Evolutionary conservation across 805 yeast species (phyloP).

Genomic region (Yamadazyma paraphyllophila): DNA sequence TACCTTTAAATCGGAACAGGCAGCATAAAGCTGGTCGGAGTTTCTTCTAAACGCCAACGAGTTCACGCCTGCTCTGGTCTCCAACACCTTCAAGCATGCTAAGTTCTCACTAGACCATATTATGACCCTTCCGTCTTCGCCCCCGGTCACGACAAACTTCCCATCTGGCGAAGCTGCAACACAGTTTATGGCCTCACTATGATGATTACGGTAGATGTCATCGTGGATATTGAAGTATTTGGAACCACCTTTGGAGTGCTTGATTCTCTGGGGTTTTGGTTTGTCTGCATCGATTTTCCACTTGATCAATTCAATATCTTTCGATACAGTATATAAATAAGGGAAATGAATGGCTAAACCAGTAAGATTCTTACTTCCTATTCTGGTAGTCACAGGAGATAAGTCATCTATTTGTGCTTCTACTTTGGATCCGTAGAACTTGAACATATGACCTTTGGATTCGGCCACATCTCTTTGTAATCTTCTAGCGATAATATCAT

Average conservation of each 20-base stretch:
- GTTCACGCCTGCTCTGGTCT: constrained; percentile 71
- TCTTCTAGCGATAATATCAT: constrained; percentile 78
- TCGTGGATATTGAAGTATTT: constrained; percentile 40
- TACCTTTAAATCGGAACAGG: constrained; percentile 89
- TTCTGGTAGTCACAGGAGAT: constrained; percentile 47
- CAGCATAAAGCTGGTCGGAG: constrained; percentile 83
- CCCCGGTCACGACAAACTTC: constrained; percentile 86
- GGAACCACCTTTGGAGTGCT: constrained; percentile 62
- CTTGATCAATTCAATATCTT: constrained; percentile 75
- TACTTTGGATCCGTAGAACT: constrained; percentile 56
- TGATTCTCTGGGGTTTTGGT: constrained; percentile 64
- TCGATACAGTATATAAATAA: constrained; percentile 73
- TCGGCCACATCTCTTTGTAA: constrained; percentile 88
- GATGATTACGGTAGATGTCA: constrained; percentile 65
- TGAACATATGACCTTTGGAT: constrained; percentile 77
- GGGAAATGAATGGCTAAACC: constrained; percentile 56
- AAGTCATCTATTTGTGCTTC: constrained; percentile 31
- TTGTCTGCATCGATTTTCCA: constrained; percentile 56
- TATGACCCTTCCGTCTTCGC: constrained; percentile 73
- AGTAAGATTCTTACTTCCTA: constrained; percentile 61
- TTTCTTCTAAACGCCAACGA: constrained; percentile 75
- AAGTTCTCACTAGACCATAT: constrained; percentile 85
- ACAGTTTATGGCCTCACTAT: constrained; percentile 69
- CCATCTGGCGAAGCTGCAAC: constrained; percentile 89
- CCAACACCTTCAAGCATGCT: constrained; percentile 72